Percentiles rank a stretch among this genome's conserved stretches.
Evolutionary conservation across 768 basidiomycete species (phyloP).

Genomic region (Suillus occidentalis): DNA sequence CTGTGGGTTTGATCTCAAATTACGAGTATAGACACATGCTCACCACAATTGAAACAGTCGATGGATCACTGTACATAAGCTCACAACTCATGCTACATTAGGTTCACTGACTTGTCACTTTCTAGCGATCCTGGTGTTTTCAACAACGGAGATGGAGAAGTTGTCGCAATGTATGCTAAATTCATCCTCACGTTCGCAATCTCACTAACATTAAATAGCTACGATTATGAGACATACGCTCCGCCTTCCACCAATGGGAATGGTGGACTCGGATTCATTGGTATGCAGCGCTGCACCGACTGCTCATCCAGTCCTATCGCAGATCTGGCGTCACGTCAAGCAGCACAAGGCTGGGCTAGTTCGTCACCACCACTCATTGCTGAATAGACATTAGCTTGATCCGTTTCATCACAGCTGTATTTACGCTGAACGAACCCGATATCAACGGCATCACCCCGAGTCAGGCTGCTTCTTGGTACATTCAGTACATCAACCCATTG

Average conservation of each 20-base stretch:
- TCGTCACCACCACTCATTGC: conserved; percentile 10
- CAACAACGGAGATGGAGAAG: conserved; percentile 34
- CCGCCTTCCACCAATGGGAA: conserved; percentile 36
- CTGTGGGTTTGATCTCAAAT: conserved; percentile 23
- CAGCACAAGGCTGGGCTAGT: conserved; percentile 34
- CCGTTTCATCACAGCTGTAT: conserved; percentile 24
- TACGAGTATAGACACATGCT: not conserved
- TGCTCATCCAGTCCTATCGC: conserved; percentile 38
- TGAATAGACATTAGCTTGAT: not conserved
- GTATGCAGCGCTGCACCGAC: conserved; percentile 39
- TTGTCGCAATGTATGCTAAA: conserved; percentile 32
- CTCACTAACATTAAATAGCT: conserved; percentile 21
- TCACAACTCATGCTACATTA: not conserved
- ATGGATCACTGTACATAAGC: conserved; percentile 29
- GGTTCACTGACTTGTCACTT: conserved; percentile 1
- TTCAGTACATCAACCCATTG: conserved; percentile 35
- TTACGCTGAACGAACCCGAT: conserved; percentile 40
- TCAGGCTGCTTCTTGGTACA: conserved; percentile 38
- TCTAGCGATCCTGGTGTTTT: conserved; percentile 29
- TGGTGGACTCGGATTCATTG: conserved; percentile 39
- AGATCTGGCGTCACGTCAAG: conserved; percentile 31
- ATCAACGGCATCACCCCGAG: conserved; percentile 27
- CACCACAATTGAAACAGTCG: conserved; percentile 17
- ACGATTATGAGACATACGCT: conserved; percentile 38
- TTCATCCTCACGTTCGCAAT: not conserved